Base-by-base conservation (phyloP, 2,329 filamentous ascomycete genomes). In the Parasarocladium wereldwijsianum region DNA sequence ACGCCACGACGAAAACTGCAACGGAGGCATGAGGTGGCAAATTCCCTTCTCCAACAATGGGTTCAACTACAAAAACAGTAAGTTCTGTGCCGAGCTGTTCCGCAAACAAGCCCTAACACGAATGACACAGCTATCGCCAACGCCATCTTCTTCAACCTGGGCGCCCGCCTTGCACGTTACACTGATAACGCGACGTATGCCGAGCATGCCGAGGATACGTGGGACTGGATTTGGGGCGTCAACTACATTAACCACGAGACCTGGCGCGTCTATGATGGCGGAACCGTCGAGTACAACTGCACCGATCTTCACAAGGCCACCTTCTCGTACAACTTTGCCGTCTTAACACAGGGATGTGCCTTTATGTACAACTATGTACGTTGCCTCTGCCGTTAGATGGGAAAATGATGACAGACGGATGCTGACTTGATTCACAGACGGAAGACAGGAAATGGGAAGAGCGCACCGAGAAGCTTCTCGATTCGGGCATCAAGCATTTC, bases 21-120 rank as follows among this genome's bases (percentile, higher is more conserved):
- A 57, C 32, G 80, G 81, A 31, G 81, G 81, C 6, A 49, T 87
- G 38, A 69, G 74, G 40, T 86, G 81, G 81, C 80, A 86, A 54
- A 76, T 85, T 36, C 82, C 74, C 54, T 61, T 66, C 8, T 76
- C 73, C 52, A 80, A 82, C 53, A 65, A 59, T 33, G 78, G 78
- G 21, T 70, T 57, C 48, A 56, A 63, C 49, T 70, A 70, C 54
- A 70, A 73, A 44, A 73, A 73, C 50, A 58, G 60, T 16, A 70
- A 71, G 40, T 63, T n/a, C 64, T 5, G 7, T 13, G 26, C 16
- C 7, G 17, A 8, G 5, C 27, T n/a, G 18, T 5, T 6, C 8
- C 9, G 13, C 6, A 13, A 11, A 15, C 13, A 20, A n/a, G n/a
- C n/a, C n/a, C n/a, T n/a, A n/a, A 29, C 4, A 29, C 27, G 21